Conservation (phyloP, 768 basidiomycete species). For the Holtermanniella nyarrowii region DNA sequence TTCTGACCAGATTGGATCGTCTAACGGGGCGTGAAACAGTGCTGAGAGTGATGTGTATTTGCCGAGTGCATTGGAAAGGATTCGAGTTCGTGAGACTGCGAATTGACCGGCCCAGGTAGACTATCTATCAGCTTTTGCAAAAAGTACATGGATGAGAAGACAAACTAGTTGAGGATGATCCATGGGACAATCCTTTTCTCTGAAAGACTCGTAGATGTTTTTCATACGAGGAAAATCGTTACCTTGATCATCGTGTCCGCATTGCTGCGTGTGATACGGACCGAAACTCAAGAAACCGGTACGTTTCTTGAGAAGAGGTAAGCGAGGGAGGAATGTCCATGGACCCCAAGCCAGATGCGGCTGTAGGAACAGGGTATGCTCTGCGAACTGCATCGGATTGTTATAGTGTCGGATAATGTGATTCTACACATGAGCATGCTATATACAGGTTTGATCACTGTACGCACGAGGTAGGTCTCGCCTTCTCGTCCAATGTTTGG, state of each 20-base stretch:
- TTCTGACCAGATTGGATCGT: conserved; percentile 34
- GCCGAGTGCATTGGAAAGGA: conserved; percentile 17
- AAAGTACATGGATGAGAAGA: not conserved
- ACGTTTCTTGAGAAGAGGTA: conserved; percentile 11
- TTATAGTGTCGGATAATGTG: conserved; percentile 36
- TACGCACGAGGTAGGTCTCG: conserved; percentile 38
- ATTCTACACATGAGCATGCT: no score
- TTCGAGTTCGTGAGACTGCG: conserved; percentile 28
- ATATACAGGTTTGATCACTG: no score
- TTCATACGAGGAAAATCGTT: conserved; percentile 29
- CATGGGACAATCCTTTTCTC: conserved; percentile 28
- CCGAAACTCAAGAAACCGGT: conserved; percentile 39
- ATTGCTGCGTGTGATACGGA: conserved; percentile 24
- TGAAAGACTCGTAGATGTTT: conserved; percentile 36
- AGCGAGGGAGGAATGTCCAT: conserved; percentile 26
- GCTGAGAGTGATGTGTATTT: conserved; percentile 23
- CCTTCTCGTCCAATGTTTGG: conserved; percentile 37
- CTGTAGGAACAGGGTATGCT: conserved; percentile 37
- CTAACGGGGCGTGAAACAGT: conserved; percentile 23
- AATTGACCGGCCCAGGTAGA: conserved; percentile 39
- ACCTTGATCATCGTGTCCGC: conserved; percentile 27
- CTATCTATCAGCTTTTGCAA: conserved; percentile 5
- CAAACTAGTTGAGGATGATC: conserved; percentile 9
- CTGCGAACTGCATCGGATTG: conserved; percentile 17
- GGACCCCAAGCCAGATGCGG: conserved; percentile 40